Evolutionary conservation across 176 grass and related monocot species (phyloP).

Genomic region (Sorghum bicolor): Sorghum_bicolor_NCBIv3 NC_012873.2:8646001-8646500

Average conservation of each 20-base stretch:
- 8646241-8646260: constrained; percentile 97
- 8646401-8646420: background rate
- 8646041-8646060: constrained; percentile 81
- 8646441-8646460: background rate
- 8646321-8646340: constrained; percentile 91
- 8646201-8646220: constrained; percentile 93
- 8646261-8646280: constrained; percentile 77
- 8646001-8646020: constrained; percentile 84
- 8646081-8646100: constrained; percentile 90
- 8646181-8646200: constrained; percentile 96
- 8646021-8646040: constrained; percentile 80
- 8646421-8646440: constrained; percentile 1
- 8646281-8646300: constrained; percentile 81
- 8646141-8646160: constrained; percentile 17
- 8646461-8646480: background rate
- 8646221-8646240: constrained; percentile 99
- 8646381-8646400: constrained; percentile 60
- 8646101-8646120: constrained; percentile 10
- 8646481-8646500: background rate
- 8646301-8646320: constrained; percentile 78
- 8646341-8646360: constrained; percentile 97
- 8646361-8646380: constrained; percentile 90
- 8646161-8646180: constrained; percentile 39
- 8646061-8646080: constrained; percentile 76
- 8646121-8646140: background rate